phyloP scores from a whole-genome alignment of 345 rosid species.

The Gynandropsis gynandra region DNA sequence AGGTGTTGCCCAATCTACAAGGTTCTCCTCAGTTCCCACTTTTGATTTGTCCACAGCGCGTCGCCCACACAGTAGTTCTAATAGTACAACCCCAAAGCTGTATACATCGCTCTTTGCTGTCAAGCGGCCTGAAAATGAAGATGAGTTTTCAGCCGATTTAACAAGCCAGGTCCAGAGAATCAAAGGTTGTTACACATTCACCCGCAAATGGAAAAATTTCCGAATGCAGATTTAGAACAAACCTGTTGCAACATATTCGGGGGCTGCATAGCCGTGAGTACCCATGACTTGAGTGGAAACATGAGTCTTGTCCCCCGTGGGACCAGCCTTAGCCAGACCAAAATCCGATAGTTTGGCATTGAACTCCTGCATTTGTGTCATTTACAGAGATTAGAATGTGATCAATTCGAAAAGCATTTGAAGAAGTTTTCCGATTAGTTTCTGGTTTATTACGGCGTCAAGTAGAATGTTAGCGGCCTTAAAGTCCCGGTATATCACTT shows the following conservation, averaged over 20 bases:
- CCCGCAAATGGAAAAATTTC: neutral
- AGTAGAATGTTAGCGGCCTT: slow-evolving; percentile 94
- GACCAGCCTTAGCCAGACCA: slow-evolving; percentile 98
- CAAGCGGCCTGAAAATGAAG: slow-evolving; percentile 42
- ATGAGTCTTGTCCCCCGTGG: slow-evolving; percentile 92
- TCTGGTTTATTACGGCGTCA: slow-evolving; percentile 50
- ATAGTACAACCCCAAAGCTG: slow-evolving; percentile 66
- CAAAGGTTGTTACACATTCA: slow-evolving; percentile 2
- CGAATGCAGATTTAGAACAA: slow-evolving; percentile 10
- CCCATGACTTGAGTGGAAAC: slow-evolving; percentile 95
- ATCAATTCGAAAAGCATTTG: neutral
- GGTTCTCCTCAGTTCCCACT: slow-evolving; percentile 47
- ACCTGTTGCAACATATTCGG: slow-evolving; percentile 98
- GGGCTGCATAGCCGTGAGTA: slow-evolving; percentile 95
- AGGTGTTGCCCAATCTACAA: slow-evolving; percentile 75
- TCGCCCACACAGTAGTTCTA: slow-evolving; percentile 58
- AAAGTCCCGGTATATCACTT: slow-evolving; percentile 91
- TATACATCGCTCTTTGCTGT: slow-evolving; percentile 62
- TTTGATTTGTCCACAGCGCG: slow-evolving; percentile 43
- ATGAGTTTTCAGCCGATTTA: slow-evolving; percentile 2
- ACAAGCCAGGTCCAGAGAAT: neutral
- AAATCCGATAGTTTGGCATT: slow-evolving; percentile 93
- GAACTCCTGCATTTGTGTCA: slow-evolving; percentile 47
- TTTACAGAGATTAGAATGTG: neutral
- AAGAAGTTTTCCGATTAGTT: slow-evolving; percentile 14